A percentile compares a stretch with the other conserved stretches of the same genome.
Evolutionary conservation across 495 filamentous ascomycete species (phyloP).

Genomic region (Hyaloscypha variabilis): DNA sequence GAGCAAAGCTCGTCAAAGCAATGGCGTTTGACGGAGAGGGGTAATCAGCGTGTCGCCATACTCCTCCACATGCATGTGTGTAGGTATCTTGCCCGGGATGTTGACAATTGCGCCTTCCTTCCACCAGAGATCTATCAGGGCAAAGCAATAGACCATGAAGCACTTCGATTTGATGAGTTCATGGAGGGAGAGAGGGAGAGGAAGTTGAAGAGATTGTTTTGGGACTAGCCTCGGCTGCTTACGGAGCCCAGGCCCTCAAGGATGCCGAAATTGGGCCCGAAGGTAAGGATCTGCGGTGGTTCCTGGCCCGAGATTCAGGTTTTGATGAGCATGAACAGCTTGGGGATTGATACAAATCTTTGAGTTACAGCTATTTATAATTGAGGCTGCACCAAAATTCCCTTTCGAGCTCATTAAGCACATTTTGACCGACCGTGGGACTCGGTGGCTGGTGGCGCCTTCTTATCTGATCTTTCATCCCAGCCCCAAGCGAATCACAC

Average conservation of each 20-base stretch:
- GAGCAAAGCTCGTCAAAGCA: constrained; percentile 23
- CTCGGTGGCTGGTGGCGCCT: not conserved
- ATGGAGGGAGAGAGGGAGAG: constrained; percentile 38
- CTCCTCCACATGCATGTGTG: constrained; percentile 45
- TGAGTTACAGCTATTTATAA: not conserved
- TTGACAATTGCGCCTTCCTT: constrained; percentile 41
- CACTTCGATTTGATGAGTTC: constrained; percentile 35
- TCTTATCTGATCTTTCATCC: constrained; percentile 1
- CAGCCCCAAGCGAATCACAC: not conserved
- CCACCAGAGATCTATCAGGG: constrained; percentile 41
- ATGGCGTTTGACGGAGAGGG: constrained; percentile 39
- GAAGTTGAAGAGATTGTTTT: constrained; percentile 39
- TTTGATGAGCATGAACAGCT: not conserved
- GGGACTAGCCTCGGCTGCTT: constrained; percentile 16
- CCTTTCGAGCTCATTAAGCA: too few relatives aligned
- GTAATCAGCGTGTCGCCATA: constrained; percentile 43
- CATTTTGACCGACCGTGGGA: too few relatives aligned
- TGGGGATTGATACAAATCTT: not conserved
- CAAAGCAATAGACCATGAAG: constrained; percentile 35
- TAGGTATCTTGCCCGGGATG: constrained; percentile 38
- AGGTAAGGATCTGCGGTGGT: not conserved
- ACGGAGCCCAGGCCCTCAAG: not conserved
- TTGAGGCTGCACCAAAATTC: not conserved
- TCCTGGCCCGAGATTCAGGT: not conserved
- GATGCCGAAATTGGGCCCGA: not conserved